Conservation (phyloP, 805 yeast genomes). For the Metschnikowia chrysomelidarum region DNA sequence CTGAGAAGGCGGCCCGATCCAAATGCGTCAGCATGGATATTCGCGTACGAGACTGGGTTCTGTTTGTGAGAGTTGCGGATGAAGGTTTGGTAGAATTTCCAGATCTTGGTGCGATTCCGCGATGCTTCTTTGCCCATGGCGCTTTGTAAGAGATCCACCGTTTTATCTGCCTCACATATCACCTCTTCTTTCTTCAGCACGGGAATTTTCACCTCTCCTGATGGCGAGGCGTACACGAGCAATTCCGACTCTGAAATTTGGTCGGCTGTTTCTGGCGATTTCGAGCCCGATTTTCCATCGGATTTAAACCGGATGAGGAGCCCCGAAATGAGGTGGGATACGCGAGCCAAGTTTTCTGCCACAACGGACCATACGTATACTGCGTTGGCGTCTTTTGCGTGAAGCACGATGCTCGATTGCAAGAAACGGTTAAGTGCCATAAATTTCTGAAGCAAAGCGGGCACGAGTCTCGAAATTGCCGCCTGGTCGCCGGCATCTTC, state of each 20-base stretch:
- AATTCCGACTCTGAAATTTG: not conserved
- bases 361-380: conserved; percentile 26
- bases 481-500: conserved; percentile 28
- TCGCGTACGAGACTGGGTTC: conserved; percentile 30
- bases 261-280: too few species aligned
- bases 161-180: conserved; percentile 16
- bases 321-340: conserved; percentile 33
- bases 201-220: conserved; percentile 5
- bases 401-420: conserved; percentile 11
- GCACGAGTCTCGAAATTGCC: conserved; percentile 15
- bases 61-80: conserved; percentile 30
- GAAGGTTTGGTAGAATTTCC: conserved; percentile 41
- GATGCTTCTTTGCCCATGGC: conserved; percentile 5
- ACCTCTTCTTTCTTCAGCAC: conserved; percentile 14
- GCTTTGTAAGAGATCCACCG: conserved; percentile 13
- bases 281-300: conserved; percentile 7
- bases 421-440: conserved; percentile 15
- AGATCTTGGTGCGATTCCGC: conserved; percentile 24
- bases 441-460: conserved; percentile 19
- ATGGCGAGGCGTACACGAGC: conserved; percentile 1
- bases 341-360: conserved; percentile 30
- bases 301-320: conserved; percentile 27
- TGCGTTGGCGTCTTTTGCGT: conserved; percentile 8
- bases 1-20: conserved; percentile 17
- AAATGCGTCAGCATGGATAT: conserved; percentile 20